These are phyloP conservation scores for Rhizophora mangle DNA, from an alignment of 345 rosid species.

Conservation along the genomic window DNA sequence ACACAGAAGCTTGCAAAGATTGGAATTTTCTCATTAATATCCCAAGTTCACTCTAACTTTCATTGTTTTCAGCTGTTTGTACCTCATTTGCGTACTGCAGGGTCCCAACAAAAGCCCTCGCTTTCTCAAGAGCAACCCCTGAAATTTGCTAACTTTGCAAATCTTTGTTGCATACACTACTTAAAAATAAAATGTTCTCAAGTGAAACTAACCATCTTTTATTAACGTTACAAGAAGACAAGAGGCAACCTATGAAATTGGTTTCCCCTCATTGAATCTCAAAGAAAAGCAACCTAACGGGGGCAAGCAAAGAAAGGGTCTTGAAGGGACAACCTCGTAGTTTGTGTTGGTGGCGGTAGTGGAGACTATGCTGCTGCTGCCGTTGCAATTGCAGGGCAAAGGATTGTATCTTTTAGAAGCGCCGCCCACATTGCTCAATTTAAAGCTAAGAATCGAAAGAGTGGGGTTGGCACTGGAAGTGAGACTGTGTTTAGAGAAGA, in stretches of 20 bases:
- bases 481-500: slow-evolving; percentile 17
- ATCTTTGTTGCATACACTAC: too few species aligned
- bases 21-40: too few species aligned
- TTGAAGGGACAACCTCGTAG: slow-evolving; percentile 41
- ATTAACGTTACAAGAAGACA: too few species aligned
- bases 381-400: slow-evolving; percentile 35
- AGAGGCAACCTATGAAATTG: background rate
- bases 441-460: slow-evolving; percentile 3
- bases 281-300: background rate
- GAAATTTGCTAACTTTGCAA: too few species aligned
- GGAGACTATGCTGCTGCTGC: slow-evolving; percentile 26
- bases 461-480: background rate
- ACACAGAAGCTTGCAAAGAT: too few species aligned
- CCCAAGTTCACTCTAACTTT: too few species aligned
- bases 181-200: too few species aligned
- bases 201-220: too few species aligned
- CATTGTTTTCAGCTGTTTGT: too few species aligned
- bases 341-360: slow-evolving; percentile 43
- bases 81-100: too few species aligned
- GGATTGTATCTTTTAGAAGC: slow-evolving; percentile 21
- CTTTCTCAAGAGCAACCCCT: too few species aligned
- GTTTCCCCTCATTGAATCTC: background rate
- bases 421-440: slow-evolving; percentile 6
- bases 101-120: too few species aligned
- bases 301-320: background rate